Evolutionary conservation across 108 stramenopile genomes (phyloP), one percentile per base, ranked within the genome.

Genomic region (Nannochloropsis gaditana): DNA sequence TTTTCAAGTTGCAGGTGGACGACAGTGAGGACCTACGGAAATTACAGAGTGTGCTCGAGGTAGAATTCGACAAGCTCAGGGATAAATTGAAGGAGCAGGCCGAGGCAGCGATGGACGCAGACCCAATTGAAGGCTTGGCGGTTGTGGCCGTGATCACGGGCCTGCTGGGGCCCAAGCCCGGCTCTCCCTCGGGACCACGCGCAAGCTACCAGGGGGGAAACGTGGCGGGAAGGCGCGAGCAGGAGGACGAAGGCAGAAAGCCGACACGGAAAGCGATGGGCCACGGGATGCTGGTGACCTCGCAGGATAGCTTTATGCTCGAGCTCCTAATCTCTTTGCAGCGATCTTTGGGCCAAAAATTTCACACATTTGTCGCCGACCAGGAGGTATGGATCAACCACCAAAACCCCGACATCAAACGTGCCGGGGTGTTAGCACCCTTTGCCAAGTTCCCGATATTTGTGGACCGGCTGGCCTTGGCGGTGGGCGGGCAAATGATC

Each of bases 31-130:
- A 73, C 59, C 59, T 4, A 3, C 3, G 59, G 59, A 73, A 73
- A 6, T n/a, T 73, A 73, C 59, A 73, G 59, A 73, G 59, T 73
- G 59, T 73, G 59, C 59, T 73, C 15, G 59, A 73, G 59, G 59
- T 73, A n/a, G 59, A 73, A n/a, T 73, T 73, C n/a, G 59, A 73
- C 8, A 73, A 73, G 59, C 59, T 73, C 19, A 73, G 59, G 59
- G 59, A 73, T 15, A 73, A 73, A n/a, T n/a, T 73, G 59, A 73
- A 15, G 59, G 59, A 73, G 59, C 59, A 73, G 59, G 59, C 59
- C 4, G 59, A 73, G 8, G 8, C 8, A n/a, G 59, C 59, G 59
- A 73, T n/a, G 59, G 59, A 73, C 2, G 59, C 2, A n/a, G 59
- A 73, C 59, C 59, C 59, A 0, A n/a, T 73, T 2, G 59, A 73